Conservation (phyloP, 192 early-diverging fungal species). For the Coemansia sp. region DNA sequence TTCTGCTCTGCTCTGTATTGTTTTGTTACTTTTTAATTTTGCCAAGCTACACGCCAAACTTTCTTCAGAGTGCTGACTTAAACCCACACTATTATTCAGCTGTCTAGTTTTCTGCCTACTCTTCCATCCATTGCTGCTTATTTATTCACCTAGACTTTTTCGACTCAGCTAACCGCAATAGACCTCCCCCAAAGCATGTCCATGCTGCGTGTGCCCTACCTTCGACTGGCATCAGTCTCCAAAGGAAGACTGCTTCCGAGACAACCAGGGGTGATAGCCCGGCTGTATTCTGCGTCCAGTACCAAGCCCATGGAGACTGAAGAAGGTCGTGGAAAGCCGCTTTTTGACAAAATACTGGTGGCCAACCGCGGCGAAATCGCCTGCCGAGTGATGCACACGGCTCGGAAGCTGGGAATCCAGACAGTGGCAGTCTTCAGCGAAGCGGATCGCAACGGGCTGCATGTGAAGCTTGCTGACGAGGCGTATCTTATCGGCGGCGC, state of each 20-base stretch:
- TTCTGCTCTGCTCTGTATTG: too few species aligned
- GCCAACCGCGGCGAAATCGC: constrained; percentile 92
- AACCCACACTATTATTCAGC: too few species aligned
- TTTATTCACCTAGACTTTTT: too few species aligned
- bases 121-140: too few species aligned
- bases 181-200: too few species aligned
- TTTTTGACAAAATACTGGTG: constrained; percentile 95
- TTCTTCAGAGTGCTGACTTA: too few species aligned
- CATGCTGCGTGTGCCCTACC: too few species aligned
- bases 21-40: too few species aligned
- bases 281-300: neutral
- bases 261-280: neutral
- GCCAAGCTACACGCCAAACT: too few species aligned
- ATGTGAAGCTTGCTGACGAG: constrained; percentile 91
- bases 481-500: constrained; percentile 89
- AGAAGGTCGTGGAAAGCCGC: constrained; percentile 52
- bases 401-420: constrained; percentile 87
- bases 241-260: neutral
- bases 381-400: constrained; percentile 77
- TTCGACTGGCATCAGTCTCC: too few species aligned
- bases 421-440: constrained; percentile 92
- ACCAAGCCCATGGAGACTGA: neutral
- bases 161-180: too few species aligned
- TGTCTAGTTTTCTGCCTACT: too few species aligned
- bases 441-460: constrained; percentile 82